These are phyloP conservation scores for Drechslerella stenobrocha DNA, from an alignment of 2,329 filamentous ascomycete genomes.

Conservation along the genomic window DNA sequence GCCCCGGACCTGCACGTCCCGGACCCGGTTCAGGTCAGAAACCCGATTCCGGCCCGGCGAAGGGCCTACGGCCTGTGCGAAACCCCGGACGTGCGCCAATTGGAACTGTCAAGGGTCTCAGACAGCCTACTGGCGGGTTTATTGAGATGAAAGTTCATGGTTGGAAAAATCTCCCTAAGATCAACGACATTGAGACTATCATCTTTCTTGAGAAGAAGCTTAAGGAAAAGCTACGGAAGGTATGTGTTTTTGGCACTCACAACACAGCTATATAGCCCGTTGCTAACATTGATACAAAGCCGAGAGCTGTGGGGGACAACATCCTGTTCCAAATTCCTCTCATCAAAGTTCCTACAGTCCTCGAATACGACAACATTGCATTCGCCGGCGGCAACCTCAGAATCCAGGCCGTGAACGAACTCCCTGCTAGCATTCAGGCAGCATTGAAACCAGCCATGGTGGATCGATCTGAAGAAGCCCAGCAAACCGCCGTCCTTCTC, in stretches of 20 bases:
- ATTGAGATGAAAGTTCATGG: conserved; percentile 52
- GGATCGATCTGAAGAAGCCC: conserved; percentile 43
- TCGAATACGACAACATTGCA: conserved; percentile 69
- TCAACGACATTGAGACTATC: conserved; percentile 50
- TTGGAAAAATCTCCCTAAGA: conserved; percentile 51
- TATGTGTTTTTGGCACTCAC: conserved; percentile 63
- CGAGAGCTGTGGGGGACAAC: conserved; percentile 69
- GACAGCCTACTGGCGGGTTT: conserved; percentile 61
- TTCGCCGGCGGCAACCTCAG: conserved; percentile 69
- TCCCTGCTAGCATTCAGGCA: conserved; percentile 50
- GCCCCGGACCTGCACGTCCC: conserved; percentile 19
- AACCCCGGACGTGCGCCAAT: conserved; percentile 25
- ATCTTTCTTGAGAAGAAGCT: conserved; percentile 51
- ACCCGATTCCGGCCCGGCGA: conserved; percentile 23
- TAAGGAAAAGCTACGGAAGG: conserved; percentile 71
- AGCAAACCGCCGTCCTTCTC: conserved; percentile 62
- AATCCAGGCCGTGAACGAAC: conserved; percentile 53
- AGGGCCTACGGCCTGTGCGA: conserved; percentile 26
- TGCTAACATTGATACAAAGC: conserved; percentile 61
- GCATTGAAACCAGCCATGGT: conserved; percentile 52
- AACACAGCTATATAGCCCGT: conserved; percentile 54
- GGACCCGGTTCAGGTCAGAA: conserved; percentile 22
- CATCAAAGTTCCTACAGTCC: conserved; percentile 66
- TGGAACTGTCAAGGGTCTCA: conserved; percentile 73
- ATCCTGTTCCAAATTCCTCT: conserved; percentile 69